Evolutionary conservation across 2,329 filamentous ascomycete genomes (phyloP).

Genomic region (Trichophyton mentagrophytes): DNA sequence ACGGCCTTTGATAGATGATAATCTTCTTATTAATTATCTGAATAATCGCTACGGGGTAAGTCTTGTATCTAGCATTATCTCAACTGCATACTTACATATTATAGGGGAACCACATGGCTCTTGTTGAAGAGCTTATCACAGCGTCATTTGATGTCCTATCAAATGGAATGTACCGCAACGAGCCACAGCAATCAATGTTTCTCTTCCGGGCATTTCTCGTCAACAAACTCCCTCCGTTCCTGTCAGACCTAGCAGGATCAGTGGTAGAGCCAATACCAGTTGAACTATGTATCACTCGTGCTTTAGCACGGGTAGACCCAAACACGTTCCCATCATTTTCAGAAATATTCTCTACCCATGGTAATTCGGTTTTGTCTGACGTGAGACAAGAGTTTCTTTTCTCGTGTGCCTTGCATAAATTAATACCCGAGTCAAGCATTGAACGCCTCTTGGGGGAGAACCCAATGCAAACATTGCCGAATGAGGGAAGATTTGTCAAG

Average conservation of each 20-base stretch:
- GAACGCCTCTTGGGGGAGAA: constrained; percentile 72
- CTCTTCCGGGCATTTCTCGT: constrained; percentile 77
- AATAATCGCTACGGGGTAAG: constrained; percentile 70
- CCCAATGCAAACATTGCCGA: constrained; percentile 64
- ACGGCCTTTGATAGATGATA: constrained; percentile 72
- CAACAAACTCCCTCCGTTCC: constrained; percentile 52
- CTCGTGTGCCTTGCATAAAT: constrained; percentile 71
- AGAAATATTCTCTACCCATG: constrained; percentile 49
- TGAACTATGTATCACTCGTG: constrained; percentile 54
- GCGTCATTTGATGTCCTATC: constrained; percentile 83
- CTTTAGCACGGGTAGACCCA: constrained; percentile 50
- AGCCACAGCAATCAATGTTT: constrained; percentile 49
- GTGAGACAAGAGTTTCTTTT: constrained; percentile 77
- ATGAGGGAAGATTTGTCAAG: constrained; percentile 61
- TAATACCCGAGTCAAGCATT: constrained; percentile 68
- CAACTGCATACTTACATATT: background rate
- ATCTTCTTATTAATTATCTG: constrained; percentile 62
- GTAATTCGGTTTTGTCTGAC: constrained; percentile 47
- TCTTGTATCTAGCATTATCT: background rate
- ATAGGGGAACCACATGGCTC: constrained; percentile 61
- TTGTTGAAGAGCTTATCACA: constrained; percentile 70
- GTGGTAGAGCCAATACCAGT: constrained; percentile 48
- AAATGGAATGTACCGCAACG: constrained; percentile 65
- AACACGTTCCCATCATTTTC: constrained; percentile 53
- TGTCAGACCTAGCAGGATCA: constrained; percentile 45